Evolutionary conservation across 108 stramenopile genomes (phyloP), one percentile per base, ranked within the genome.

Genomic region (Craspedostauros australis): DNA sequence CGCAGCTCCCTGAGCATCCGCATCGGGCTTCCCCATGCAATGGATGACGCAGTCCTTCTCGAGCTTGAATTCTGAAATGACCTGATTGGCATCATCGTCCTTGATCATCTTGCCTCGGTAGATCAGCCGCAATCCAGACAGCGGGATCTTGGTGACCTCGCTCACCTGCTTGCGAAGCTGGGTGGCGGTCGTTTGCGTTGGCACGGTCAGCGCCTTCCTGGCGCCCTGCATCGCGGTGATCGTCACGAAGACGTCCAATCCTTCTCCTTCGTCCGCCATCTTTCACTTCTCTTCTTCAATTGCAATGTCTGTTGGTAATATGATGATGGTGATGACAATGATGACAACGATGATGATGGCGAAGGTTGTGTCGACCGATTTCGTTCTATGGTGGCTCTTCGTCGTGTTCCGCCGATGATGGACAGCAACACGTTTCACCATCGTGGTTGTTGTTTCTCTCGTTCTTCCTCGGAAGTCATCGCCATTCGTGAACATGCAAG

Each of bases 31-130:
- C 22, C 89, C 91, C 85, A 93, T 82, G 56, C 85, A 88, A 59
- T 88, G 91, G 44, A 93, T 53, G 15, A 93, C 85, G 53, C 74
- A 82, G 7, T 77, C 91, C 8, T 84, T 45, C 52, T 86, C 82
- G 29, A 93, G 37, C 46, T 83, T 80, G 57, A 66, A 86, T 44
- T 88, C 80, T n/a, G 50, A 18, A 5, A 62, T 41, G 0, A 84
- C 76, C 34, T 65, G 76, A 37, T 47, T 50, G 2, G 50, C 46
- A 40, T 80, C 82, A 29, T 84, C 69, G 11, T 60, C 52, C 36
- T 63, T 53, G 38, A 93, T 80, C 50, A 93, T 62, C 3, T 81
- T 72, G 9, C 91, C 91, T 3, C 87, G 78, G 50, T 76, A 93
- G 38, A 93, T 88, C 21, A 93, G 64, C 30, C 77, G 78, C 19